Percentiles rank a stretch among this genome's conserved stretches.
Conservation (phyloP, 1,284 basidiomycete species). For the Tremellales sp. region DNA sequence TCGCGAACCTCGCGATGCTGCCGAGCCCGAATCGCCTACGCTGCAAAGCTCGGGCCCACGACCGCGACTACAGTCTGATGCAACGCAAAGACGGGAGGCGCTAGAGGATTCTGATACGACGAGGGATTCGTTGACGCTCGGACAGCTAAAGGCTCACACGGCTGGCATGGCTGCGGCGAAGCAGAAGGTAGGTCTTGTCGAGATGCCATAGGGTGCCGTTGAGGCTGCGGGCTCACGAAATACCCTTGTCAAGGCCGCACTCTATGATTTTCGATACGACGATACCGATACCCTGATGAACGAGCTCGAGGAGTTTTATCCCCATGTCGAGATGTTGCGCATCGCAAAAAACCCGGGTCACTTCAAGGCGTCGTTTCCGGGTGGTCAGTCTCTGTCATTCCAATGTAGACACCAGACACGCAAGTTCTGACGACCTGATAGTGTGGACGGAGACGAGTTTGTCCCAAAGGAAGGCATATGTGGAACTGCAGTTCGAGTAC, state of each 20-base stretch:
- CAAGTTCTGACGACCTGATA: constrained; percentile 39
- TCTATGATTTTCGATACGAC: constrained; percentile 86
- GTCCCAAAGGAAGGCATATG: constrained; percentile 60
- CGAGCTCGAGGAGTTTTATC: constrained; percentile 98
- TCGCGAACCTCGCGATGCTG: neutral
- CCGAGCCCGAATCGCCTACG: neutral
- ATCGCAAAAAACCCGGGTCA: constrained; percentile 81
- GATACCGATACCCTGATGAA: constrained; percentile 93
- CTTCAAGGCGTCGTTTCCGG: constrained; percentile 77
- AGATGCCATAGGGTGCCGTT: neutral
- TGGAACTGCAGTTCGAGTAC: constrained; percentile 75
- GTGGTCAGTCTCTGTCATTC: constrained; percentile 54
- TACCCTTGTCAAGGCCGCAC: constrained; percentile 56
- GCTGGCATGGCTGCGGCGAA: constrained; percentile 22
- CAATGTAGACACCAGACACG: constrained; percentile 1
- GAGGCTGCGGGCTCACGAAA: neutral
- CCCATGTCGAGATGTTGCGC: constrained; percentile 91
- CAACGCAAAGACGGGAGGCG: neutral
- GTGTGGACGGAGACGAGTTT: constrained; percentile 72
- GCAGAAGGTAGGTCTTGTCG: constrained; percentile 23
- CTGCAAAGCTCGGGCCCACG: neutral
- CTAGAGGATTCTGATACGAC: constrained; percentile 1
- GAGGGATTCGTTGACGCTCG: constrained; percentile 33
- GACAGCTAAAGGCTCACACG: constrained; percentile 31
- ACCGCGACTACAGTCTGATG: neutral